A percentile compares a stretch with the other conserved stretches of the same genome.
phyloP scores from a whole-genome alignment of 441 rosid genomes.

The Sinapis alba region DNA sequence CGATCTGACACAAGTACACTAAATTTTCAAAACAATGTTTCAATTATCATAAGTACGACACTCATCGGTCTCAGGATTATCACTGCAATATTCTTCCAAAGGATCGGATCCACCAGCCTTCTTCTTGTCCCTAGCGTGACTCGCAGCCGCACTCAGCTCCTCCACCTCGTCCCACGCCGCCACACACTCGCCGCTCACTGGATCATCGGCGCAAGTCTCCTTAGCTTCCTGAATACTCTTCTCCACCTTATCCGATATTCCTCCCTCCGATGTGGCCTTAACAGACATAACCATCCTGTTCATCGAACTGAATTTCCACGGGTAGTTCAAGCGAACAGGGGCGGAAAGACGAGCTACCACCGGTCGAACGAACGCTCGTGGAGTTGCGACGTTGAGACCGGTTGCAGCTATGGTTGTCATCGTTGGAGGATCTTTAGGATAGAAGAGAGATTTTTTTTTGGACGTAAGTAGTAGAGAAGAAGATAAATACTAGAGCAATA shows the following conservation, averaged over 20 bases:
- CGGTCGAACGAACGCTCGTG: slow-evolving; percentile 43
- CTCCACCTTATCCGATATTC: slow-evolving; percentile 65
- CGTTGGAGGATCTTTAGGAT: background rate
- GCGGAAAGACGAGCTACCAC: slow-evolving; percentile 36
- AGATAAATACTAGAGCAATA: slow-evolving; percentile 32
- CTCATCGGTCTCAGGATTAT: slow-evolving; percentile 79
- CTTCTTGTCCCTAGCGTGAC: slow-evolving; percentile 79
- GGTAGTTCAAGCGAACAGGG: slow-evolving; percentile 45
- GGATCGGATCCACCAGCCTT: slow-evolving; percentile 58
- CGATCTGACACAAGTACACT: slow-evolving; percentile 25
- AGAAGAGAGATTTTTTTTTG: slow-evolving; percentile 6
- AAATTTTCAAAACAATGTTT: background rate
- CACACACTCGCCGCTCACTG: slow-evolving; percentile 75
- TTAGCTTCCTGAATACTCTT: slow-evolving; percentile 77
- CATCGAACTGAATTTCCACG: slow-evolving; percentile 50
- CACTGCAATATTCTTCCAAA: slow-evolving; percentile 73
- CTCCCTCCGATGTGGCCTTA: slow-evolving; percentile 66
- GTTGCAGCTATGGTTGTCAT: slow-evolving; percentile 59
- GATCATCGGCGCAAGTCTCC: slow-evolving; percentile 60
- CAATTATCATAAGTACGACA: slow-evolving; percentile 83
- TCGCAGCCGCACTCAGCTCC: slow-evolving; percentile 91
- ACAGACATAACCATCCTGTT: slow-evolving; percentile 49
- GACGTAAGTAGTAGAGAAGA: background rate
- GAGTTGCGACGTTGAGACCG: slow-evolving; percentile 52
- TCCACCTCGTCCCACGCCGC: slow-evolving; percentile 98